Percentiles rank a stretch among this genome's conserved stretches.
Evolutionary conservation across 1,284 basidiomycete species (phyloP).

Genomic region (Neolentinus lepideus): DNA sequence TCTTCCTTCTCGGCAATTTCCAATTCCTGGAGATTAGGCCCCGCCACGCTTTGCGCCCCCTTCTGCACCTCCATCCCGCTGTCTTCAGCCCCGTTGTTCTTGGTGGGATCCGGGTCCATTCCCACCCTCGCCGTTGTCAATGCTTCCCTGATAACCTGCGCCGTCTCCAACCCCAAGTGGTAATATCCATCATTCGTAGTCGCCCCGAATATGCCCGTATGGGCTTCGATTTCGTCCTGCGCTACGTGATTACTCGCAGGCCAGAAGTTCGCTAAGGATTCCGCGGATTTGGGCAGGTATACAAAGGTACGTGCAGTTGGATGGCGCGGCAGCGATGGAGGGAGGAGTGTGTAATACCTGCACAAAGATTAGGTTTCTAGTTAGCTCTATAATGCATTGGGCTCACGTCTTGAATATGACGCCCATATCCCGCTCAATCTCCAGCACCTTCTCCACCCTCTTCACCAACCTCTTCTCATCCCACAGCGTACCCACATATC

Average conservation of each 20-base stretch:
- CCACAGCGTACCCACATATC: conserved; percentile 87
- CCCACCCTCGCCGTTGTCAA: background rate
- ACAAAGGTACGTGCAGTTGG: conserved; percentile 65
- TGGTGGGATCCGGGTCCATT: too few relatives aligned
- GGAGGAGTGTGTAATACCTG: conserved; percentile 76
- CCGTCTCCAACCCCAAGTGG: conserved; percentile 67
- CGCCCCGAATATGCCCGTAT: conserved; percentile 84
- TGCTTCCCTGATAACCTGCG: conserved; percentile 49
- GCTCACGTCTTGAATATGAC: conserved; percentile 73
- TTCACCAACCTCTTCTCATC: conserved; percentile 58
- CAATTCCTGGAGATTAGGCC: too few relatives aligned
- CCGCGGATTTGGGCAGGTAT: conserved; percentile 68
- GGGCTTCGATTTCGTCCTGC: conserved; percentile 79
- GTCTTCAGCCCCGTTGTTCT: too few relatives aligned
- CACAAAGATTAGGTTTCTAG: background rate
- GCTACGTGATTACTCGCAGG: conserved; percentile 62
- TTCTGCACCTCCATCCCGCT: too few relatives aligned
- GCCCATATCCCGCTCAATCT: conserved; percentile 51
- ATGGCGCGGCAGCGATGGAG: conserved; percentile 49
- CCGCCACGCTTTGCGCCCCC: too few relatives aligned
- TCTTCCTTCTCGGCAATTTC: too few relatives aligned
- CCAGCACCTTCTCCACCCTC: conserved; percentile 58
- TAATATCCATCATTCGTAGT: conserved; percentile 89
- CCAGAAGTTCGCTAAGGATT: conserved; percentile 56
- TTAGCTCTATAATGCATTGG: conserved; percentile 3